Evolutionary conservation across 2,329 filamentous ascomycete species (phyloP).

Genomic region (Mollisiaceae sp.): DNA sequence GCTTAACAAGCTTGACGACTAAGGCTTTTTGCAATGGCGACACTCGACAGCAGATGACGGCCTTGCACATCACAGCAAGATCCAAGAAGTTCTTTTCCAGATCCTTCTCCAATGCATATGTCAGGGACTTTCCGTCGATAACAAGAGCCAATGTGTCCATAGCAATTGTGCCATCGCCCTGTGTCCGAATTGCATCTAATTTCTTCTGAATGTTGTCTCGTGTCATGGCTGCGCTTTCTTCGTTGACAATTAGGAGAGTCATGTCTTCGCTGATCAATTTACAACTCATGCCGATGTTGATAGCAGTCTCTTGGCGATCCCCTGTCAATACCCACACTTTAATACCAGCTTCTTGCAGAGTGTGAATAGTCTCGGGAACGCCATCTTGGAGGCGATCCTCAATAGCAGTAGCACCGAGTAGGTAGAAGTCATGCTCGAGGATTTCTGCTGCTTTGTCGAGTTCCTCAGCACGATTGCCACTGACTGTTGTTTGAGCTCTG

Average conservation of each 20-base stretch:
- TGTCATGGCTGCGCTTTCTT: constrained; percentile 79
- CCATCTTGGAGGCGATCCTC: constrained; percentile 97
- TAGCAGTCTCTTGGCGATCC: constrained; percentile 96
- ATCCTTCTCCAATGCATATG: constrained; percentile 90
- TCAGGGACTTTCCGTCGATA: constrained; percentile 95
- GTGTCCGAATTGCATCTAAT: constrained; percentile 84
- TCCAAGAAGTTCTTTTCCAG: constrained; percentile 93
- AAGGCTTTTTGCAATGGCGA: constrained; percentile 96
- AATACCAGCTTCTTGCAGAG: constrained; percentile 93
- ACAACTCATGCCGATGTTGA: constrained; percentile 99
- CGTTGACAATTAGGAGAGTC: constrained; percentile 96
- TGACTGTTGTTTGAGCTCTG: constrained; percentile 84
- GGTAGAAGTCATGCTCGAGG: constrained; percentile 88
- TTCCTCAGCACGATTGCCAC: constrained; percentile 91
- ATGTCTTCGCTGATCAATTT: constrained; percentile 98
- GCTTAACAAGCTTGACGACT: constrained; percentile 96
- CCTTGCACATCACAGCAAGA: constrained; percentile 93
- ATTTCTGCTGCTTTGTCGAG: constrained; percentile 96
- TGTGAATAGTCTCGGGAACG: constrained; percentile 97
- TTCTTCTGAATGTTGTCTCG: constrained; percentile 93
- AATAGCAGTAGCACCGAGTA: constrained; percentile 95
- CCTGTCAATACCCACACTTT: constrained; percentile 99
- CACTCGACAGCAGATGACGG: constrained; percentile 97
- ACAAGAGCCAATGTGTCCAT: constrained; percentile 87
- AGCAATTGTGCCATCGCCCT: constrained; percentile 77